Percentiles rank a stretch among this genome's conserved stretches.
Conservation (phyloP, 176 grass and related monocot genomes). For the Cenchrus purpureus region DNA sequence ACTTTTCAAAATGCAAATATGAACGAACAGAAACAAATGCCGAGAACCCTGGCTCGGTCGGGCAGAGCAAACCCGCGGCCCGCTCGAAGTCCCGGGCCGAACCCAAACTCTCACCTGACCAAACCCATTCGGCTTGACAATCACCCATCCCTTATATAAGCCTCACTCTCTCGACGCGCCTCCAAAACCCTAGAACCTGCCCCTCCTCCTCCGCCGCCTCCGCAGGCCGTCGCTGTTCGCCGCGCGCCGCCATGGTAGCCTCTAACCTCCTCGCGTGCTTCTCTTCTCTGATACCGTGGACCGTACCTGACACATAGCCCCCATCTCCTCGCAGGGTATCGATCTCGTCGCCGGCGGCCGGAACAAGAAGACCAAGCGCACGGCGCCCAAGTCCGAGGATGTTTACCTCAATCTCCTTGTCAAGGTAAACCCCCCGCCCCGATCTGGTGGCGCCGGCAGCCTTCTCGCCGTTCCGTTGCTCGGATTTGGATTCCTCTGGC, state of each 20-base stretch:
- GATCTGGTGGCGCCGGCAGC: not conserved
- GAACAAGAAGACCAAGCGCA: conserved; percentile 68
- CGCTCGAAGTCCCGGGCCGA: not conserved
- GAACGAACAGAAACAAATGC: not conserved
- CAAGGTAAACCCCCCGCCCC: conserved; percentile 44
- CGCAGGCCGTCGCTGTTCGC: conserved; percentile 16
- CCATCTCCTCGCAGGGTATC: conserved; percentile 44
- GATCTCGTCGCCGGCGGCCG: conserved; percentile 61
- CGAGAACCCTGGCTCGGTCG: not conserved
- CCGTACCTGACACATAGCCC: not conserved
- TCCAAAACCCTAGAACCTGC: conserved; percentile 66
- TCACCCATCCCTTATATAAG: conserved; percentile 45
- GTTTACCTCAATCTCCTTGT: conserved; percentile 93
- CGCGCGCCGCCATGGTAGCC: conserved; percentile 55
- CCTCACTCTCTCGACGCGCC: conserved; percentile 33
- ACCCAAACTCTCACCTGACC: not conserved
- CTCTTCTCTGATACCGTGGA: not conserved
- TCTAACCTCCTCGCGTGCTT: not conserved
- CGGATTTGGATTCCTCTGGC: conserved; percentile 5
- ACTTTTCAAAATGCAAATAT: not conserved
- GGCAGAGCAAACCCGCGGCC: not conserved
- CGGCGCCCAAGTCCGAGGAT: conserved; percentile 66
- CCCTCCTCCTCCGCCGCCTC: conserved; percentile 10
- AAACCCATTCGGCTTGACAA: conserved; percentile 25
- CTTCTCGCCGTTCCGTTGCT: not conserved